Evolutionary conservation across 2,329 filamentous ascomycete genomes (phyloP).

Genomic region (Cryphonectria nitschkei): DNA sequence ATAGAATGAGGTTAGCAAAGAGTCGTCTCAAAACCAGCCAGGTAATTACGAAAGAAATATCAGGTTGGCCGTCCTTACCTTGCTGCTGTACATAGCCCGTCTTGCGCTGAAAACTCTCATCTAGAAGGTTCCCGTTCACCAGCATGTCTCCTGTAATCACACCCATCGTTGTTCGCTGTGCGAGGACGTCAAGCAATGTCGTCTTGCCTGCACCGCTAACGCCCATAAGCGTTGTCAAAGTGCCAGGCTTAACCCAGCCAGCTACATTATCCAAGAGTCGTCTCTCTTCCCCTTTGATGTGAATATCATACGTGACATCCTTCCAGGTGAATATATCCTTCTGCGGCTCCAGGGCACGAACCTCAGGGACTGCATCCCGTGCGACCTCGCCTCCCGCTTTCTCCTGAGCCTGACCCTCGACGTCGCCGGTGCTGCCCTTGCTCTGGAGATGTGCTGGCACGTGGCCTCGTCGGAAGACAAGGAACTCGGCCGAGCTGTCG

Average conservation of each 20-base stretch:
- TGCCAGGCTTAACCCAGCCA: slow-evolving; percentile 90
- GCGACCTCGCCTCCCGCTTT: no score
- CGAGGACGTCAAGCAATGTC: slow-evolving; percentile 60
- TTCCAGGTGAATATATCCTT: slow-evolving; percentile 76
- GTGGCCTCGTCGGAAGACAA: slow-evolving; percentile 66
- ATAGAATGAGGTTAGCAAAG: neutral
- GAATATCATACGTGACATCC: slow-evolving; percentile 70
- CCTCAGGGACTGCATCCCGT: neutral
- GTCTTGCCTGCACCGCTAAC: slow-evolving; percentile 67
- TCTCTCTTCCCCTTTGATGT: slow-evolving; percentile 74
- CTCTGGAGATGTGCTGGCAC: slow-evolving; percentile 48
- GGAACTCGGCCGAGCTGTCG: slow-evolving; percentile 66
- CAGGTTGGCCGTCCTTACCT: slow-evolving; percentile 39
- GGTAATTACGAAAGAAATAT: neutral
- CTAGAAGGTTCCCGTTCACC: slow-evolving; percentile 60
- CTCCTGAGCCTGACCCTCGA: slow-evolving; percentile 27
- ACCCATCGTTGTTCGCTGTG: slow-evolving; percentile 61
- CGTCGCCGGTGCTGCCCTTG: slow-evolving; percentile 30
- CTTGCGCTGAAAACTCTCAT: slow-evolving; percentile 64
- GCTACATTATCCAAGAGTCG: slow-evolving; percentile 77
- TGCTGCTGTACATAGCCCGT: slow-evolving; percentile 72
- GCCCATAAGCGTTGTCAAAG: slow-evolving; percentile 77
- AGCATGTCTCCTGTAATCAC: slow-evolving; percentile 69
- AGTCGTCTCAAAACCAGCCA: neutral
- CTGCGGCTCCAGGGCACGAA: slow-evolving; percentile 39